A percentile compares a stretch with the other conserved stretches of the same genome.
Conservation (phyloP, 2,329 filamentous ascomycete genomes). For the Aspergillus aculeatinus region DNA sequence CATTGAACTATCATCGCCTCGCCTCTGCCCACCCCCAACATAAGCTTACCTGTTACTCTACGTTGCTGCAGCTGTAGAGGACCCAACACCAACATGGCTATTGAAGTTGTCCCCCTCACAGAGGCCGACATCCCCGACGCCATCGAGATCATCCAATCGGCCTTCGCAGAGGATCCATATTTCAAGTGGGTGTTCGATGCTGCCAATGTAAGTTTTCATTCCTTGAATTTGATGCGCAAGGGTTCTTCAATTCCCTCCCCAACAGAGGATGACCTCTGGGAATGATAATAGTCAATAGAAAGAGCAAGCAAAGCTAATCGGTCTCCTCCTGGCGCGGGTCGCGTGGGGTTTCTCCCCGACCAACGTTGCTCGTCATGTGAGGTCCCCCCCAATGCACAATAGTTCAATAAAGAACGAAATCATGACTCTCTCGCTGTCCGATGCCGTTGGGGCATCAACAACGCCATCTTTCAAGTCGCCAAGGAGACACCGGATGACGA, state of each 20-base stretch:
- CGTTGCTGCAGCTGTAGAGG: background rate
- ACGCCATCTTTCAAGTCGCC: slow-evolving; percentile 70
- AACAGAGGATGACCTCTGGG: background rate
- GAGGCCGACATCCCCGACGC: slow-evolving; percentile 63
- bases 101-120: slow-evolving; percentile 57
- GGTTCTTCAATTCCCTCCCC: background rate
- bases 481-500: slow-evolving; percentile 50
- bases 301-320: slow-evolving; percentile 19
- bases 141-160: slow-evolving; percentile 64
- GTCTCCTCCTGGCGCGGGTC: slow-evolving; percentile 20
- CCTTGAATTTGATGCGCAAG: background rate
- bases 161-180: slow-evolving; percentile 67
- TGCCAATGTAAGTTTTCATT: slow-evolving; percentile 47
- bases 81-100: slow-evolving; percentile 44
- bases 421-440: slow-evolving; percentile 62
- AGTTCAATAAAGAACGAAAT: slow-evolving; percentile 63
- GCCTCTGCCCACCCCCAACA: background rate
- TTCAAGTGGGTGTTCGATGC: slow-evolving; percentile 65
- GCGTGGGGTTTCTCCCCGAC: slow-evolving; percentile 2
- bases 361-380: slow-evolving; percentile 7
- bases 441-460: slow-evolving; percentile 70
- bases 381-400: background rate
- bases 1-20: too few species aligned
- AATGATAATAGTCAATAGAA: background rate
- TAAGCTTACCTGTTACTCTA: background rate